Evolutionary conservation across 148 eudicot species (phyloP).

Genomic region (Hydrangea macrophylla): DNA sequence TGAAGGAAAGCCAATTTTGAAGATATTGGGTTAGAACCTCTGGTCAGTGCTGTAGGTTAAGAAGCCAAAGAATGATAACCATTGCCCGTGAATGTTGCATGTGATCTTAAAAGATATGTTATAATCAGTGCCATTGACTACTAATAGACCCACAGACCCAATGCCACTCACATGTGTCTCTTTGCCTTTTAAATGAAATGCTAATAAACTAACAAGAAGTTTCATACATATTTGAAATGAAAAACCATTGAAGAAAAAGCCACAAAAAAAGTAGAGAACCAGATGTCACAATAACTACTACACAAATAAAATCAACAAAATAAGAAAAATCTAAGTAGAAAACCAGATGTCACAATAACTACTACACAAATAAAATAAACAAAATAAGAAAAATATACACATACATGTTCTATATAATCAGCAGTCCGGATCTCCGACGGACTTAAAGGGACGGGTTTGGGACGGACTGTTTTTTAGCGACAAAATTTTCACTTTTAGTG

Average conservation of each 20-base stretch:
- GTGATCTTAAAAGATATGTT: conserved; percentile 43
- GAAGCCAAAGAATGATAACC: conserved; percentile 29
- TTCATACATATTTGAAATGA: neutral
- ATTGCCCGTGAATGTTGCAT: conserved; percentile 56
- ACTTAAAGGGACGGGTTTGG: no score
- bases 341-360: neutral
- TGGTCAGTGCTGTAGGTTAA: conserved; percentile 4
- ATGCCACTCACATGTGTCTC: conserved; percentile 47
- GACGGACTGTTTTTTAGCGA: neutral
- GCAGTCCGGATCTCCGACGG: no score
- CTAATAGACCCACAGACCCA: conserved; percentile 42
- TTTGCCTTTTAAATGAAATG: conserved; percentile 14
- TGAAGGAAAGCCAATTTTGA: neutral
- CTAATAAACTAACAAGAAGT: neutral
- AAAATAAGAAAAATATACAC: no score
- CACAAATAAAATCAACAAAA: neutral
- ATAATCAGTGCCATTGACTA: conserved; percentile 36
- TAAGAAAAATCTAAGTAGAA: neutral
- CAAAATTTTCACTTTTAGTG: no score
- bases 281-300: neutral
- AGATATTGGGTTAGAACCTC: neutral
- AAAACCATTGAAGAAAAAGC: neutral
- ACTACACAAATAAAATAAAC: no score
- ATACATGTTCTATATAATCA: no score
- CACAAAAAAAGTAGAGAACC: neutral